Evolutionary conservation across 768 basidiomycete genomes (phyloP), one percentile per base, ranked within the genome.

Genomic region (Boletus reticuloceps): DNA sequence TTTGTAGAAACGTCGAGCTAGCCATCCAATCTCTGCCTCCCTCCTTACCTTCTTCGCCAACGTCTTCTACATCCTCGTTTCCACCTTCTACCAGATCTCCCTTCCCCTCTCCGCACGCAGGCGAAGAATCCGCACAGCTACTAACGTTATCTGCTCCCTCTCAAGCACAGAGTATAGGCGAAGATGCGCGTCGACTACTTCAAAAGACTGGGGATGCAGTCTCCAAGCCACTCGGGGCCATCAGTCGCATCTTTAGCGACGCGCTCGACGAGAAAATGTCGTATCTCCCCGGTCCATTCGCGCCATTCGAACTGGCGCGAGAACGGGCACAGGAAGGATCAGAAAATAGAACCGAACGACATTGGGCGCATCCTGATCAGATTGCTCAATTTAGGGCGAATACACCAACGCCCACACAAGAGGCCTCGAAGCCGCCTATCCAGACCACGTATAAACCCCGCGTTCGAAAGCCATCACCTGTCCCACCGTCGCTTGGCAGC

Each of bases 141-240:
- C 81, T 96, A 11, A 73, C 89, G 0, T 74, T 92, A 10, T 79
- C 88, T 1, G 73, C 69, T n/a, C 74, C 77, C 6, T 69, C 76
- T 17, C 67, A 64, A 50, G 29, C 59, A 12, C 63, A 63, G 50
- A 62, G 64, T 25, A 58, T 69, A 40, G 69, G 78, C 10, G 84
- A 90, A 50, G 93, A 95, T 64, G 94, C 93, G 1, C 84, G 83
- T 38, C 80, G 87, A 22, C 80, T 96, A 31, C 78, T 96, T 42
- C 94, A 94, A 71, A 89, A 89, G 68, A 96, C 94, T 0, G 92
- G 94, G 9, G 91, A 94, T 66, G 89, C 84, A 0, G 88, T 96
- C 53, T 93, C 89, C 9, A 94, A 93, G 68, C 94, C 94, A 4
- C 79, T 97, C n/a, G 90, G 77, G 59, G 91, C 94, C 2, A 88